Evolutionary conservation across 2,329 filamentous ascomycete species (phyloP), one percentile per base, ranked within the genome.

Genomic region (Lachnum nothofagi): DNA sequence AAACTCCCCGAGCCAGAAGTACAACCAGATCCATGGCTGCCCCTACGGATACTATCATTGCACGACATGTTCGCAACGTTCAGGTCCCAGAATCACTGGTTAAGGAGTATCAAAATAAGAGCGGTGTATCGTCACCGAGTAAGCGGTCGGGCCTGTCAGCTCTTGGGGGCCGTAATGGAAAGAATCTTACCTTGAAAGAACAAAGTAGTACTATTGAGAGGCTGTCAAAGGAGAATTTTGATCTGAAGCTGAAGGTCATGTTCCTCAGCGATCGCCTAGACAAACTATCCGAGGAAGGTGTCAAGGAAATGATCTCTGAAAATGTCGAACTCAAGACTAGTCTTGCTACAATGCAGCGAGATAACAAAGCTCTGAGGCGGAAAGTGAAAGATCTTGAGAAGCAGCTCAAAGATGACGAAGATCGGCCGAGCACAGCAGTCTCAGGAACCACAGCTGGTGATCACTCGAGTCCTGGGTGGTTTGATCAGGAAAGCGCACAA

Each of bases 221-320:
- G 51, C 77, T 97, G 2, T 94, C 89, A 52, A 98, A 98, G 70
- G 93, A 98, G 67, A 98, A 98, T 57, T 98, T 97, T 65, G 91
- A 96, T 65, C 72, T 97, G 47, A 96, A 97, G 69, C 83, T 97
- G 69, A 94, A 95, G 66, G 93, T 97, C 56, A 94, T 96, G 76
- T 98, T 96, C 64, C 78, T 98, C 42, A 94, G 91, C 62, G 88
- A 97, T 67, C 86, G 91, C 1, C 73, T 98, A 17, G 90, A 95
- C 68, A 93, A 91, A 64, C 79, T 94, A 35, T 96, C 91, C 1
- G 91, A 97, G 66, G 91, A 97, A 70, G 90, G 91, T 55, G 85
- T 98, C 66, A 95, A 95, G 70, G 91, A 96, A 66, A 94, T 96
- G 85, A 95, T 97, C 60, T 90, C 89, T 38, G 91, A 96, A 68